Evolutionary conservation across 805 yeast genomes (phyloP).

Genomic region (Ogataea methylovora): DNA sequence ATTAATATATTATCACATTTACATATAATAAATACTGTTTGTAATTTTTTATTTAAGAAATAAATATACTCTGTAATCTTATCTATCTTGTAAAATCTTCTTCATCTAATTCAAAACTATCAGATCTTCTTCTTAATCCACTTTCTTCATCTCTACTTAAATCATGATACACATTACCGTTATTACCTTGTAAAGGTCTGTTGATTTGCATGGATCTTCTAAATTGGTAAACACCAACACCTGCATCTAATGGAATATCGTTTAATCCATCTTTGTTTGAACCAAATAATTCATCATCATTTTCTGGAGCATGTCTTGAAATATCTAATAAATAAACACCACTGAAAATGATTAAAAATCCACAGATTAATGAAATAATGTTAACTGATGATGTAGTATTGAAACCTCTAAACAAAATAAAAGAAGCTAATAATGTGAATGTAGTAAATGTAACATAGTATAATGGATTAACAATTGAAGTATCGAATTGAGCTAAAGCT

Average conservation of each 20-base stretch:
- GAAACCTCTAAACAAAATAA: slow-evolving; percentile 79
- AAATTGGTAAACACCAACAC: slow-evolving; percentile 64
- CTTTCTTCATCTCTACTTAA: slow-evolving; percentile 29
- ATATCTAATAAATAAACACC: slow-evolving; percentile 82
- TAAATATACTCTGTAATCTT: neutral
- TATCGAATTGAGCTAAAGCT: slow-evolving; percentile 88
- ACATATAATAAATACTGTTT: neutral
- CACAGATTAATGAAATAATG: slow-evolving; percentile 73
- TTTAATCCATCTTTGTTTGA: slow-evolving; percentile 38
- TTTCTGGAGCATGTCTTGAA: slow-evolving; percentile 54
- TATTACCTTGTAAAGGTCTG: slow-evolving; percentile 27
- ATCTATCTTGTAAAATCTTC: slow-evolving; percentile 14
- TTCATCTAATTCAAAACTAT: slow-evolving; percentile 48
- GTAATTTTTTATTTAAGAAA: neutral
- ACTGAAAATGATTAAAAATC: slow-evolving; percentile 78
- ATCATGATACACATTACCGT: slow-evolving; percentile 18
- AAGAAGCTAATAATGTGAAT: slow-evolving; percentile 78
- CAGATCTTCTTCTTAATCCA: slow-evolving; percentile 49
- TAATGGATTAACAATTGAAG: slow-evolving; percentile 84
- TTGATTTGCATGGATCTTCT: slow-evolving; percentile 68
- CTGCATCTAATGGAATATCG: slow-evolving; percentile 78
- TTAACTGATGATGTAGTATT: slow-evolving; percentile 76
- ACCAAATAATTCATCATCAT: slow-evolving; percentile 35
- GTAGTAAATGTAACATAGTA: slow-evolving; percentile 91
- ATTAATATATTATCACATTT: neutral